These are phyloP conservation scores for Angomonas deanei DNA, from an alignment of 208 protist species.

Conservation along the genomic window DNA sequence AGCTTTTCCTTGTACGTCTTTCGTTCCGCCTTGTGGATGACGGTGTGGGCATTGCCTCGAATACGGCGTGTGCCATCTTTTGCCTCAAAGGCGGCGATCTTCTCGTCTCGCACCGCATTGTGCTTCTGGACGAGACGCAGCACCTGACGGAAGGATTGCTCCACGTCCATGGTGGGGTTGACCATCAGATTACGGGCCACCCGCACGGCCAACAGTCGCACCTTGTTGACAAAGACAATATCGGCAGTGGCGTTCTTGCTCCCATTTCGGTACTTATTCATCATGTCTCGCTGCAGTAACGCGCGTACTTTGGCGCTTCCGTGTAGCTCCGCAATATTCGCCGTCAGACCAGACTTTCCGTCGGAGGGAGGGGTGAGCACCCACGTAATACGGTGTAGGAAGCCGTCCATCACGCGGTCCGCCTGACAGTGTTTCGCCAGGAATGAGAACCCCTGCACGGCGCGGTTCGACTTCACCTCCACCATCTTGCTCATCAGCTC, in stretches of 20 bases:
- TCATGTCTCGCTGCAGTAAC: constrained; percentile 60
- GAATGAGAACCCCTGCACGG: constrained; percentile 83
- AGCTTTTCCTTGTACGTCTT: constrained; percentile 50
- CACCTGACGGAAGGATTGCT: constrained; percentile 56
- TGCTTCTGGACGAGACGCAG: constrained; percentile 55
- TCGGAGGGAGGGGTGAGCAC: constrained; percentile 63
- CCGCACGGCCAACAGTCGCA: constrained; percentile 68
- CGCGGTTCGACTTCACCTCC: constrained; percentile 82
- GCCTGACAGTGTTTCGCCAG: constrained; percentile 73
- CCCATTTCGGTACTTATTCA: constrained; percentile 69
- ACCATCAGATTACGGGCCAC: constrained; percentile 81
- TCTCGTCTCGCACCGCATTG: constrained; percentile 72
- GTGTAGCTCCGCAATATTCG: constrained; percentile 31
- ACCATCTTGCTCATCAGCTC: constrained; percentile 90
- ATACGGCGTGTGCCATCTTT: constrained; percentile 85
- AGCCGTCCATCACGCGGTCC: constrained; percentile 57
- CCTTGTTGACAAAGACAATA: constrained; percentile 81
- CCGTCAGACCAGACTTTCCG: constrained; percentile 9
- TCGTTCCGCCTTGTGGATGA: constrained; percentile 45
- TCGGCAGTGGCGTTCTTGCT: constrained; percentile 72
- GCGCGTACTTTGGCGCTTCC: constrained; percentile 59
- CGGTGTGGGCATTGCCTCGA: constrained; percentile 66
- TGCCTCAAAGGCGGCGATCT: constrained; percentile 79
- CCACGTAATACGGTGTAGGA: constrained; percentile 80
- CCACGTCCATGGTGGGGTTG: constrained; percentile 80